These are phyloP conservation scores for Saccharomycopsis sp. DNA, from an alignment of 805 yeast genomes.

Conservation along the genomic window DNA sequence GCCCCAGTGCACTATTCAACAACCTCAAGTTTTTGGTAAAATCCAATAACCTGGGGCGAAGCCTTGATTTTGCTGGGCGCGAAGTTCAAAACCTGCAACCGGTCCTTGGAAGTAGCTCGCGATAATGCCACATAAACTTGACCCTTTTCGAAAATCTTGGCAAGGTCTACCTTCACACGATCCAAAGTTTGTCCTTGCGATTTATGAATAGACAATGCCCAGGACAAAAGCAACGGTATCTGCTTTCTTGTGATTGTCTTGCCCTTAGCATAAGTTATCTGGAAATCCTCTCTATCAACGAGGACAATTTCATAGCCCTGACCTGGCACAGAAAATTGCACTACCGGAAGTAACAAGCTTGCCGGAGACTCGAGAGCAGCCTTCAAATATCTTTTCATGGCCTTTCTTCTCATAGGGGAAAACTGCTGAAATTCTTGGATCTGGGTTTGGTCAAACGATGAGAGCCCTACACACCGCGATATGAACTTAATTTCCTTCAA, in stretches of 20 bases:
- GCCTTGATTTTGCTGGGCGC: slow-evolving; percentile 50
- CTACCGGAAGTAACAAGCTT: slow-evolving; percentile 55
- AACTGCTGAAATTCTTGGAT: not conserved
- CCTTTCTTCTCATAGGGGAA: slow-evolving; percentile 1
- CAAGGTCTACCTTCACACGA: slow-evolving; percentile 61
- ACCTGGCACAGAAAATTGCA: slow-evolving; percentile 64
- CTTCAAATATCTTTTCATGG: not conserved
- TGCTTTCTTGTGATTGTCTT: slow-evolving; percentile 54
- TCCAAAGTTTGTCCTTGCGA: slow-evolving; percentile 81
- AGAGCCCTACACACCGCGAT: slow-evolving; percentile 27
- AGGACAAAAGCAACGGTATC: slow-evolving; percentile 63
- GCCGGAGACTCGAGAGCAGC: not conserved
- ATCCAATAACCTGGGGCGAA: slow-evolving; percentile 51
- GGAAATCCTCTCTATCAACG: slow-evolving; percentile 35
- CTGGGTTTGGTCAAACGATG: slow-evolving; percentile 6
- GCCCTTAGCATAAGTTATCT: slow-evolving; percentile 57
- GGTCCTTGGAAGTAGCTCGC: slow-evolving; percentile 64
- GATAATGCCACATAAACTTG: slow-evolving; percentile 81
- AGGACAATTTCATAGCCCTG: slow-evolving; percentile 41
- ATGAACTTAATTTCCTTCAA: slow-evolving; percentile 29
- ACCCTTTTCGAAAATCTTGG: slow-evolving; percentile 67
- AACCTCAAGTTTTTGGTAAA: slow-evolving; percentile 44
- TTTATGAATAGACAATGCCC: slow-evolving; percentile 82
- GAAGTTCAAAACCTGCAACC: slow-evolving; percentile 61
- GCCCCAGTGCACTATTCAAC: too few species aligned